Conservation (phyloP, 495 filamentous ascomycete genomes). For the Monascus purpureus region DNA sequence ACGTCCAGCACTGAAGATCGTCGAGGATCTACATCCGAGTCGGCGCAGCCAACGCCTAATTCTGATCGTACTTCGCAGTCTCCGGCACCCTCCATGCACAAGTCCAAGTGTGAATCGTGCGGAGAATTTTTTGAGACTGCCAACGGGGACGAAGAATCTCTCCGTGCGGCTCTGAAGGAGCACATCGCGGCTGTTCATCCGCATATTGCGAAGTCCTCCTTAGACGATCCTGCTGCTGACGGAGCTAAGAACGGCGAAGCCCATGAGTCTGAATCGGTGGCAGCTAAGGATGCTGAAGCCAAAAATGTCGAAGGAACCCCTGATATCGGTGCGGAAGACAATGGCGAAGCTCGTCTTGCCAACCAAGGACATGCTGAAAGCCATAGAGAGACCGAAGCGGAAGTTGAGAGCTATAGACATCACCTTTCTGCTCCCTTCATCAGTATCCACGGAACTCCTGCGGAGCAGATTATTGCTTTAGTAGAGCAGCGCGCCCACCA, state of each 20-base stretch:
- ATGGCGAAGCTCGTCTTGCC: conserved; percentile 10
- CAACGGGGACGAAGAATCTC: conserved; percentile 12
- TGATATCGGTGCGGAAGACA: conserved; percentile 10
- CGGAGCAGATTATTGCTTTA: conserved; percentile 36
- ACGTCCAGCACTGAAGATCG: conserved; percentile 26
- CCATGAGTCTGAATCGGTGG: conserved; percentile 1
- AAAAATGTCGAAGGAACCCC: conserved; percentile 11
- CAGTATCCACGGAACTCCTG: conserved; percentile 15
- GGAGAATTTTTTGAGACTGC: conserved; percentile 19
- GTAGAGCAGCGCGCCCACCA: conserved; percentile 44
- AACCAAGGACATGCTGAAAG: conserved; percentile 11
- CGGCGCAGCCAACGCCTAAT: conserved; percentile 20
- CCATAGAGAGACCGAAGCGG: conserved; percentile 4
- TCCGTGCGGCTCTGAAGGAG: conserved; percentile 16
- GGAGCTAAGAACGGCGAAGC: conserved; percentile 3
- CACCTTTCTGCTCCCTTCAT: conserved; percentile 19
- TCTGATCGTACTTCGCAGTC: conserved; percentile 26
- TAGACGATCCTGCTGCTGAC: conserved; percentile 13
- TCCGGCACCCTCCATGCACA: conserved; percentile 13
- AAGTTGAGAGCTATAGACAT: conserved; percentile 3
- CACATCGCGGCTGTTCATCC: conserved; percentile 23
- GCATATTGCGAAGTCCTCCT: conserved; percentile 11
- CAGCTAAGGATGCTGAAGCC: conserved; percentile 4
- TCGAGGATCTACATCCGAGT: conserved; percentile 31
- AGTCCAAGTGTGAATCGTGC: conserved; percentile 24